These are phyloP conservation scores for Umbelopsis sp. DNA, from an alignment of 192 early-diverging fungal species.

Conservation along the genomic window DNA sequence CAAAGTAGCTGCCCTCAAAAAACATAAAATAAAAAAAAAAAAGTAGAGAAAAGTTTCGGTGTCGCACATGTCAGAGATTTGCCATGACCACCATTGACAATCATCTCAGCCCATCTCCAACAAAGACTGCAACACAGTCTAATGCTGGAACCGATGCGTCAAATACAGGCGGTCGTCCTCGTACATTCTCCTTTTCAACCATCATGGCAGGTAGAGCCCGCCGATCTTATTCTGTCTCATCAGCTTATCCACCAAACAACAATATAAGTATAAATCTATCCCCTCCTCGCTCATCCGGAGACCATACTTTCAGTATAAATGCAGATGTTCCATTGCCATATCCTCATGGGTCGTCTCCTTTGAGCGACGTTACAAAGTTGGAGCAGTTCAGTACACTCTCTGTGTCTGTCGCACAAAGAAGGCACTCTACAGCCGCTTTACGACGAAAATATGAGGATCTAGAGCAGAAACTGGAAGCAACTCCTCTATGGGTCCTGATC, in stretches of 20 bases:
- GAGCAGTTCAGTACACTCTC: not conserved
- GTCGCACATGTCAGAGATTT: not conserved
- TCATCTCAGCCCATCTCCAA: not conserved
- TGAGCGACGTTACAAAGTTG: slow-evolving; percentile 13
- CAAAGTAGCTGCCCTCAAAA: too few relatives aligned
- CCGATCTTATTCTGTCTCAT: slow-evolving; percentile 38
- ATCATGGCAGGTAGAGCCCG: slow-evolving; percentile 24
- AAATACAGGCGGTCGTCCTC: not conserved
- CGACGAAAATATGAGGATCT: slow-evolving; percentile 31
- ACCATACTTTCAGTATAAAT: slow-evolving; percentile 5
- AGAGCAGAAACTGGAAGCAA: slow-evolving; percentile 56
- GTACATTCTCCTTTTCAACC: slow-evolving; percentile 7
- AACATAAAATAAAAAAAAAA: not conserved
- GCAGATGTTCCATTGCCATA: slow-evolving; percentile 5
- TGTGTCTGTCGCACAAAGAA: slow-evolving; percentile 19
- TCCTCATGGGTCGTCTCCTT: not conserved
- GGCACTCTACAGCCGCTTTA: slow-evolving; percentile 20
- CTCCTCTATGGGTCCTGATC: slow-evolving; percentile 82
- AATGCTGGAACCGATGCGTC: not conserved
- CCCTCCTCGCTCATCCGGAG: slow-evolving; percentile 1
- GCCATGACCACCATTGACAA: not conserved
- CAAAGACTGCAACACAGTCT: not conserved
- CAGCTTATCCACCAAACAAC: slow-evolving; percentile 27
- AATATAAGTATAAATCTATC: slow-evolving; percentile 20
- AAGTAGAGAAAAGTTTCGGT: not conserved